Base-by-base conservation (phyloP, 73 alveolate genomes). In the Paramecium pentaurelia region DNA sequence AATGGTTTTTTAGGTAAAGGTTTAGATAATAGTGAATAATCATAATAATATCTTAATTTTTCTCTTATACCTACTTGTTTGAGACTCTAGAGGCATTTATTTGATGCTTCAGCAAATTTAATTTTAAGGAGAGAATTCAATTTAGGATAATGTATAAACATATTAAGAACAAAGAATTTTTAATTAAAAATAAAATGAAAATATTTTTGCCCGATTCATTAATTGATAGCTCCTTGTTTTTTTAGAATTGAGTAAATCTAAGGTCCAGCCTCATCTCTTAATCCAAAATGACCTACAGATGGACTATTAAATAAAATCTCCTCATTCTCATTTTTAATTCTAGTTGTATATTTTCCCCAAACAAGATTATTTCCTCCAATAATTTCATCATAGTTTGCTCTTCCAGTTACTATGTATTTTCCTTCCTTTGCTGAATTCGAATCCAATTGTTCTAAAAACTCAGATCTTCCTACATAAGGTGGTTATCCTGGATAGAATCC, bases 401-500 rank as follows among this genome's bases (percentile, higher is more conserved):
- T 44, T 20, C 90, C 49, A 3, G 92, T 80, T 36, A 93, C 92
- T n/a, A 88, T 88, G 10, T 51, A 68, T 11, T 22, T 32, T 36
- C 94, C 96, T 88, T 93, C 96, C 27, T 71, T 89, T 16, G 73
- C 59, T 12, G 51, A 42, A 88, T 93, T 83, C 0, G 68, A 27
- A 54, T 93, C 92, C 14, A 93, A 59, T 20, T 93, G 85, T 54
- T 88, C 75, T 47, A 80, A 20, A 36, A 93, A 88, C 4, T 2
- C 4, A 4, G 92, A 45, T 47, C 89, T 88, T 25, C 58, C 80
- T 4, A 87, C 93, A 6, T 54, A 49, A n/a, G 94, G 94, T 32
- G 95, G 93, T 38, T 89, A 30, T 44, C 96, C 96, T 0, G 96
- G 96, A 37, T 71, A 93, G 86, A 93, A 93, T 34, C 96, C 96